These are phyloP conservation scores for Cystofilobasidium ferigula DNA, from an alignment of 768 basidiomycete genomes.

Conservation along the genomic window DNA sequence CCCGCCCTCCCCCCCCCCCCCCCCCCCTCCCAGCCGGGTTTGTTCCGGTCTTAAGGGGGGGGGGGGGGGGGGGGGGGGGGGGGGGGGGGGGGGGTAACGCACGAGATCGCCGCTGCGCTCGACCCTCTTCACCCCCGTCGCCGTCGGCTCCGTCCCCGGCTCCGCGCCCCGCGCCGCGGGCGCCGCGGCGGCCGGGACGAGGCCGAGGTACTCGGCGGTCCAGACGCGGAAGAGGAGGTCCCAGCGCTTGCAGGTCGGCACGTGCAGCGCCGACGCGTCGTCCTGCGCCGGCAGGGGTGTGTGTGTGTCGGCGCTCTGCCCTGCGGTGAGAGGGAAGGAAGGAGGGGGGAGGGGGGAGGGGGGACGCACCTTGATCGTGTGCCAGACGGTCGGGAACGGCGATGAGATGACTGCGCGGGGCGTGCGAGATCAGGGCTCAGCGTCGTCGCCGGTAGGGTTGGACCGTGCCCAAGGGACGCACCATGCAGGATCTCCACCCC, in stretches of 20 bases:
- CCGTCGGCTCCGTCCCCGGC: slow-evolving; percentile 3
- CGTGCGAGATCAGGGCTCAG: background rate
- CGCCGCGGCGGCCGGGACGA: background rate
- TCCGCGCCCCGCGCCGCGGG: background rate
- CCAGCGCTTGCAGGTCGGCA: slow-evolving; percentile 41
- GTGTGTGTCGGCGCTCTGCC: background rate
- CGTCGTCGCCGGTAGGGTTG: too few species aligned
- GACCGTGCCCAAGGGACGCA: slow-evolving; percentile 54
- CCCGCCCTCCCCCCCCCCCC: too few species aligned
- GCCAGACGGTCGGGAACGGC: slow-evolving; percentile 87
- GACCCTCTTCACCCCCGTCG: slow-evolving; percentile 6
- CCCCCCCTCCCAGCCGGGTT: too few species aligned
- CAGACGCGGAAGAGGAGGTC: slow-evolving; percentile 77
- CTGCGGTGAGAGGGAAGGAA: background rate
- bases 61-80: background rate
- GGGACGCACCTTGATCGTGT: slow-evolving; percentile 54
- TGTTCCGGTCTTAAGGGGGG: background rate
- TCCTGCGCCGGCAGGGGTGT: slow-evolving; percentile 50
- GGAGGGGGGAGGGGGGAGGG: background rate
- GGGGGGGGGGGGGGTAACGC: background rate
- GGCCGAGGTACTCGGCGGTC: slow-evolving; percentile 73
- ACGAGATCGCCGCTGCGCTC: slow-evolving; percentile 11
- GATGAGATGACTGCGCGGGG: slow-evolving; percentile 53
- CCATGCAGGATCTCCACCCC: slow-evolving; percentile 85
- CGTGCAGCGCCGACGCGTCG: slow-evolving; percentile 47